Evolutionary conservation across 164 flowering plant genomes (phyloP).

Genomic region (Amborella trichopoda): DNA sequence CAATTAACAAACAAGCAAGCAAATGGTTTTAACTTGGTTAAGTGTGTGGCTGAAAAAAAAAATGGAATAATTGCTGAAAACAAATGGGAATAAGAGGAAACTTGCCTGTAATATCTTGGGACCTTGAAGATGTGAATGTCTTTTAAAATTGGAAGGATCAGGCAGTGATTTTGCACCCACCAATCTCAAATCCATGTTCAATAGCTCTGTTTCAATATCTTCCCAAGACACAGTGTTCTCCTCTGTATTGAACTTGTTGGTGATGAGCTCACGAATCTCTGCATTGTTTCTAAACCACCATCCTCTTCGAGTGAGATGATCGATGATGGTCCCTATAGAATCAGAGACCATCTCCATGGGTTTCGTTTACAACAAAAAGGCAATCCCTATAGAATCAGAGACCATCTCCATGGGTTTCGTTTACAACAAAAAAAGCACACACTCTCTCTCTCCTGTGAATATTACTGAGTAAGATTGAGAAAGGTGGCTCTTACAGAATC

Average conservation of each 20-base stretch:
- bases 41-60: neutral
- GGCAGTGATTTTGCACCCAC: slow-evolving; percentile 72
- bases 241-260: slow-evolving; percentile 12
- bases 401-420: too few relatives aligned
- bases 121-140: slow-evolving; percentile 42
- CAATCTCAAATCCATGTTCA: slow-evolving; percentile 54
- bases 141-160: slow-evolving; percentile 32
- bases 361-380: too few relatives aligned
- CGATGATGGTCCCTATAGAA: too few relatives aligned
- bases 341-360: too few relatives aligned
- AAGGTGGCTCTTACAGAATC: too few relatives aligned
- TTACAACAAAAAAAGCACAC: too few relatives aligned
- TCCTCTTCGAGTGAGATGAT: too few relatives aligned
- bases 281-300: slow-evolving; percentile 48
- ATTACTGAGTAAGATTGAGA: too few relatives aligned
- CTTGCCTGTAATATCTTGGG: slow-evolving; percentile 75
- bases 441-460: too few relatives aligned
- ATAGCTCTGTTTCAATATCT: slow-evolving; percentile 51
- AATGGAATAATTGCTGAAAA: neutral
- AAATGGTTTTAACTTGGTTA: neutral
- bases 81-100: neutral
- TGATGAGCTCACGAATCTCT: slow-evolving; percentile 20
- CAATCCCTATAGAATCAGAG: too few relatives aligned
- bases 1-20: neutral
- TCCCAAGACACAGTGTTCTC: slow-evolving; percentile 13